These are phyloP conservation scores for Uronychia binucleata DNA, from an alignment of 73 alveolate genomes.

Conservation along the genomic window DNA sequence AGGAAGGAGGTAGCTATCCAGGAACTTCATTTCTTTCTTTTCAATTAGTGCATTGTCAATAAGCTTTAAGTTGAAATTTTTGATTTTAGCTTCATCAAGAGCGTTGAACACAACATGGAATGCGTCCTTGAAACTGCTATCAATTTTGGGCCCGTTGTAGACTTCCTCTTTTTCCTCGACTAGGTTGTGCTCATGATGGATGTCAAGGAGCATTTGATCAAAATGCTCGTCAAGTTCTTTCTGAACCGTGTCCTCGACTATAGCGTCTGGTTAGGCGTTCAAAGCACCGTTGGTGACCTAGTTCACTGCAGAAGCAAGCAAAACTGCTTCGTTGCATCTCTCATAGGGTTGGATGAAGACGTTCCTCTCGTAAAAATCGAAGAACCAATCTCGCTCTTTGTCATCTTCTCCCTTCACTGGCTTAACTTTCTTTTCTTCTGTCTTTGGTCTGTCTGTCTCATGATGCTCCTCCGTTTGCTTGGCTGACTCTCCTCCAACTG, in stretches of 20 bases:
- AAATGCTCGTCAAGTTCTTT: not conserved
- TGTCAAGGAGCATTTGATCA: slow-evolving; percentile 1
- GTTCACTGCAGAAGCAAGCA: not conserved
- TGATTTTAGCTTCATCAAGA: slow-evolving; percentile 2
- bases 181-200: not conserved
- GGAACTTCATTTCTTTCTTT: slow-evolving; percentile 7
- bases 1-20: slow-evolving; percentile 21
- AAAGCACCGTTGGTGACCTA: not conserved
- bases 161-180: slow-evolving; percentile 24
- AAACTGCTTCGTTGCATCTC: not conserved
- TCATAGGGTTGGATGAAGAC: not conserved
- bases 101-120: slow-evolving; percentile 11
- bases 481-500: not conserved
- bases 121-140: slow-evolving; percentile 9
- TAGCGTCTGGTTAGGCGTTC: not conserved
- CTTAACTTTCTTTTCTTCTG: not conserved
- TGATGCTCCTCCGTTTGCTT: not conserved
- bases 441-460: not conserved
- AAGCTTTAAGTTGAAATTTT: not conserved
- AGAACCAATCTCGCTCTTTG: not conserved
- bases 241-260: not conserved
- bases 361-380: not conserved
- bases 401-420: not conserved
- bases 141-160: not conserved
- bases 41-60: slow-evolving; percentile 7